A percentile compares a stretch with the other conserved stretches of the same genome.
Evolutionary conservation across 2,329 filamentous ascomycete species (phyloP).

Genomic region (Dissoconium aciculare): DNA sequence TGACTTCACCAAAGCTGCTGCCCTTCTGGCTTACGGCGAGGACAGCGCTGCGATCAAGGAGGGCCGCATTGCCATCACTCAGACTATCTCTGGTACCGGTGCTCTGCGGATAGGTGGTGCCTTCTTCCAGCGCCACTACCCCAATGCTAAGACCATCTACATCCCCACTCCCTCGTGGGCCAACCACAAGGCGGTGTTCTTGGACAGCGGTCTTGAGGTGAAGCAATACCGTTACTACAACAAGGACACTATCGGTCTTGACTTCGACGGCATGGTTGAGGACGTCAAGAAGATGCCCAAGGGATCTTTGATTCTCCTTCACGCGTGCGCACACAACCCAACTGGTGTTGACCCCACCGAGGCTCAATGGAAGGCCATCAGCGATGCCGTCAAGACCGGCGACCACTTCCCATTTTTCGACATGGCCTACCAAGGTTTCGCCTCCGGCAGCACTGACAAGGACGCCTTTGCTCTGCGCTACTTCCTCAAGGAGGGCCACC

Average conservation of each 20-base stretch:
- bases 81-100: constrained; percentile 96
- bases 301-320: constrained; percentile 80
- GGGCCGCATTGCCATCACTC: constrained; percentile 74
- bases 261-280: constrained; percentile 84
- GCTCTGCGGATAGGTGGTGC: constrained; percentile 87
- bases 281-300: constrained; percentile 81
- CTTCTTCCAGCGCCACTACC: constrained; percentile 85
- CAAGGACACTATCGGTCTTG: constrained; percentile 93
- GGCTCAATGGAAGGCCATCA: constrained; percentile 87
- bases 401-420: constrained; percentile 95
- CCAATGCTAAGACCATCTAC: constrained; percentile 86
- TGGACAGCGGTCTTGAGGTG: constrained; percentile 77
- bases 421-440: constrained; percentile 98
- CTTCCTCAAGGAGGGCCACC: constrained; percentile 86
- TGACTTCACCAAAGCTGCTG: constrained; percentile 83
- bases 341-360: constrained; percentile 87
- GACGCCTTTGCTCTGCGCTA: constrained; percentile 88
- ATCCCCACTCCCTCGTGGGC: constrained; percentile 94
- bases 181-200: constrained; percentile 95
- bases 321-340: constrained; percentile 96
- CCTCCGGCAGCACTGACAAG: constrained; percentile 76
- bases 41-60: constrained; percentile 61
- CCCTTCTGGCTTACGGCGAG: constrained; percentile 75
- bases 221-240: constrained; percentile 98
- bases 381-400: constrained; percentile 68